phyloP scores from a whole-genome alignment of 2,329 filamentous ascomycete species.

The Sordariomycetes sp. region DNA sequence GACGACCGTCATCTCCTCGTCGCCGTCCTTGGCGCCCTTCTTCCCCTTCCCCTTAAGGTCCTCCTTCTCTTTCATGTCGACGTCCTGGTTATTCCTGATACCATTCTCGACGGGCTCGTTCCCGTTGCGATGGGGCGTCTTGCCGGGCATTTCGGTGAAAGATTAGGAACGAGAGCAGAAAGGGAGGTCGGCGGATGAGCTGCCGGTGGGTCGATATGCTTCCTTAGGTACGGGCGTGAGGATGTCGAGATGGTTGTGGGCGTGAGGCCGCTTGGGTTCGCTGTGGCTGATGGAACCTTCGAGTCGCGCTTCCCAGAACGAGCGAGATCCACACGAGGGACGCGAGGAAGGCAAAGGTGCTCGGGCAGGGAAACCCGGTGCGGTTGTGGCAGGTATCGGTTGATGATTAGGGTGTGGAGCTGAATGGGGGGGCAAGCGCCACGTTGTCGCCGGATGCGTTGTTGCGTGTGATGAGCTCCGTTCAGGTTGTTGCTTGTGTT shows the following conservation, averaged over 20 bases:
- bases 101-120: conserved; percentile 58
- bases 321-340: background rate
- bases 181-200: background rate
- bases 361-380: background rate
- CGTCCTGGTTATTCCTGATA: conserved; percentile 39
- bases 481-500: conserved; percentile 1
- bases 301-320: background rate
- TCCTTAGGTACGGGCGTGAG: background rate
- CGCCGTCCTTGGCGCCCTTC: conserved; percentile 50
- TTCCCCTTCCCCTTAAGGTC: conserved; percentile 54
- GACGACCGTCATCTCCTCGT: conserved; percentile 72
- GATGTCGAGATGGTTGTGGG: background rate
- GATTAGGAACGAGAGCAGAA: background rate
- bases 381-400: background rate
- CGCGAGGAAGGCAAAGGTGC: background rate
- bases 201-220: background rate
- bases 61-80: conserved; percentile 50
- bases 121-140: conserved; percentile 60
- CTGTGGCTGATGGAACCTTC: background rate
- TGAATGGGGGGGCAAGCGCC: background rate
- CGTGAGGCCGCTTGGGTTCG: background rate
- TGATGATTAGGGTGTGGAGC: background rate
- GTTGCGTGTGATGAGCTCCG: conserved; percentile 4
- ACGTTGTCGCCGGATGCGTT: background rate
- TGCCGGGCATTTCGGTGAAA: conserved; percentile 45